Percentiles rank a stretch among this genome's conserved stretches.
Conservation (phyloP, 2,329 filamentous ascomycete species). For the Blumeria hordei region DNA sequence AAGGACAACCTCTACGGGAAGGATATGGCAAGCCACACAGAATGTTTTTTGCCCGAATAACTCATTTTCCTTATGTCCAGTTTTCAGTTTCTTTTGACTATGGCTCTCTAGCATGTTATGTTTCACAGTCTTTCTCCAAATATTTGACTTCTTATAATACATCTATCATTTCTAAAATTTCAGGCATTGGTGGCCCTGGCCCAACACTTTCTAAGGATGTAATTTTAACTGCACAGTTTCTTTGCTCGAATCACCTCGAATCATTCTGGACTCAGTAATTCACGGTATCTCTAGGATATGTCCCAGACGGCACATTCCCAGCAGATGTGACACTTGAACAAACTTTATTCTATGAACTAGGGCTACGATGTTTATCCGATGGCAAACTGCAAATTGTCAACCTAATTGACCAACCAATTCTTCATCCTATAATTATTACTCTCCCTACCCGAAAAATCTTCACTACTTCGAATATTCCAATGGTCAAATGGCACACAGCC, state of each 20-base stretch:
- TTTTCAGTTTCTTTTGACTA: background rate
- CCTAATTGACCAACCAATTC: background rate
- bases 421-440: background rate
- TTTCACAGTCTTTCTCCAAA: background rate
- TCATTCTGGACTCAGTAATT: background rate
- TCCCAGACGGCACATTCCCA: background rate
- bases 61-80: background rate
- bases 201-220: background rate
- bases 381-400: background rate
- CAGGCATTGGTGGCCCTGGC: background rate
- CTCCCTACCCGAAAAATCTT: background rate
- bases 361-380: background rate
- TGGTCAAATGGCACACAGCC: background rate
- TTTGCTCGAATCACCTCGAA: background rate
- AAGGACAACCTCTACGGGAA: background rate
- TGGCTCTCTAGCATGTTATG: background rate
- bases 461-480: background rate
- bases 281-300: background rate
- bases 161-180: background rate
- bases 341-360: background rate
- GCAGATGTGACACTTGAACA: background rate
- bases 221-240: background rate
- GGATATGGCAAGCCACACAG: background rate
- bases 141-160: background rate
- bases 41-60: background rate